phyloP scores from a whole-genome alignment of 176 grass and related monocot genomes.

The Dactylis glomerata region DNA sequence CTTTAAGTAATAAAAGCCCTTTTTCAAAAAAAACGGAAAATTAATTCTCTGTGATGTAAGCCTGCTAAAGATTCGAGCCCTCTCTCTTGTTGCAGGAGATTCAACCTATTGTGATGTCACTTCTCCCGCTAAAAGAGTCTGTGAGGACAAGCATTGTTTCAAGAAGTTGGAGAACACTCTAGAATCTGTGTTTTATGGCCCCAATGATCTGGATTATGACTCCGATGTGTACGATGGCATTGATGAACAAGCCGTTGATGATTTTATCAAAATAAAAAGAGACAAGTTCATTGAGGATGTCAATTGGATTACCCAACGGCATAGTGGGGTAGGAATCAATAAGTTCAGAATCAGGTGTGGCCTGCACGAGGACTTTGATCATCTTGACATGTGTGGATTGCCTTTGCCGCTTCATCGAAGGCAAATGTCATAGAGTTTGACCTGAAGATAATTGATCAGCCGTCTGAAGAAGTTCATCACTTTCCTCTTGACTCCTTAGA shows the following conservation, averaged over 20 bases:
- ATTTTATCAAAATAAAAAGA: neutral
- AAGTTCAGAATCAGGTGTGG: neutral
- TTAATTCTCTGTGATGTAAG: too few relatives aligned
- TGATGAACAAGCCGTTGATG: neutral
- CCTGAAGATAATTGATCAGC: neutral
- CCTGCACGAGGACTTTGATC: neutral
- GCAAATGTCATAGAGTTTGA: neutral
- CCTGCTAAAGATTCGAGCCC: neutral
- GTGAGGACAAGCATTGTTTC: constrained; percentile 9
- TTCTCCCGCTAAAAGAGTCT: constrained; percentile 4
- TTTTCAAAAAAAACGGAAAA: too few relatives aligned
- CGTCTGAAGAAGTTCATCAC: neutral
- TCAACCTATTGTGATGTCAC: neutral
- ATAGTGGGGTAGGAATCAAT: neutral
- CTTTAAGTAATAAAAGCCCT: too few relatives aligned
- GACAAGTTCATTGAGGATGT: neutral
- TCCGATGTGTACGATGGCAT: neutral
- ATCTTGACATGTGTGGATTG: neutral
- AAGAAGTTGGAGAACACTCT: neutral
- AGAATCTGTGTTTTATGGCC: constrained; percentile 29
- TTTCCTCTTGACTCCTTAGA: constrained; percentile 17
- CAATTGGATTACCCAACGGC: neutral
- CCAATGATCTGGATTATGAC: neutral
- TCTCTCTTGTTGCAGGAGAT: neutral
- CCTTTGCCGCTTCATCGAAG: constrained; percentile 14